A percentile compares a stretch with the other conserved stretches of the same genome.
Evolutionary conservation across 202 grass and related monocot species (phyloP).

Genomic region (Bolboschoenoplectus hybrid): DNA sequence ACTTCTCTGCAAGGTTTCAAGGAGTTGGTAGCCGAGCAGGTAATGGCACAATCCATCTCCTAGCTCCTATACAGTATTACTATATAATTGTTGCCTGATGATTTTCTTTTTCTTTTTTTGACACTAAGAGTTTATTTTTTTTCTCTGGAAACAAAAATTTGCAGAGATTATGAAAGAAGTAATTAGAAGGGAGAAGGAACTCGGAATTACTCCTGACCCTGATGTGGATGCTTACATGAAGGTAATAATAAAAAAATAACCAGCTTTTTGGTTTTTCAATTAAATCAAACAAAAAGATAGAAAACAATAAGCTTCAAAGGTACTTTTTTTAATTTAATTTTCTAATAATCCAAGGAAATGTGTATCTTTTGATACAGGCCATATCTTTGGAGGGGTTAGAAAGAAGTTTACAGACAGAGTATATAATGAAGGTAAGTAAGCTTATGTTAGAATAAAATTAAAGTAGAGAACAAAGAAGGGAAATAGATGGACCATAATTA

Average conservation of each 20-base stretch:
- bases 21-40: slow-evolving; percentile 80
- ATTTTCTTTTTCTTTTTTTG: not conserved
- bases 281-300: not conserved
- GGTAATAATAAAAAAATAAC: slow-evolving; percentile 42
- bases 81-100: not conserved
- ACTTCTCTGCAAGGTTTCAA: slow-evolving; percentile 91
- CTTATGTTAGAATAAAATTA: slow-evolving; percentile 25
- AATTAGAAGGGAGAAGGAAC: slow-evolving; percentile 69
- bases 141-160: slow-evolving; percentile 20
- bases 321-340: not conserved
- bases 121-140: not conserved
- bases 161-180: slow-evolving; percentile 79
- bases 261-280: not conserved
- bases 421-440: slow-evolving; percentile 75
- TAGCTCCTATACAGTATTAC: not conserved
- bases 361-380: slow-evolving; percentile 46
- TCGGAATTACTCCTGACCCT: slow-evolving; percentile 66
- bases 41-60: slow-evolving; percentile 26
- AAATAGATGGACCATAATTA: not conserved
- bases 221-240: slow-evolving; percentile 94
- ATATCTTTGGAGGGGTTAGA: slow-evolving; percentile 81
- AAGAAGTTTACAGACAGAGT: slow-evolving; percentile 85
- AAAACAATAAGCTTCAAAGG: not conserved
- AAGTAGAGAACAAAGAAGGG: not conserved
- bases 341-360: slow-evolving; percentile 15